Evolutionary conservation across 2,329 filamentous ascomycete genomes (phyloP).

Genomic region (Aspergillus fumigatiaffinis): DNA sequence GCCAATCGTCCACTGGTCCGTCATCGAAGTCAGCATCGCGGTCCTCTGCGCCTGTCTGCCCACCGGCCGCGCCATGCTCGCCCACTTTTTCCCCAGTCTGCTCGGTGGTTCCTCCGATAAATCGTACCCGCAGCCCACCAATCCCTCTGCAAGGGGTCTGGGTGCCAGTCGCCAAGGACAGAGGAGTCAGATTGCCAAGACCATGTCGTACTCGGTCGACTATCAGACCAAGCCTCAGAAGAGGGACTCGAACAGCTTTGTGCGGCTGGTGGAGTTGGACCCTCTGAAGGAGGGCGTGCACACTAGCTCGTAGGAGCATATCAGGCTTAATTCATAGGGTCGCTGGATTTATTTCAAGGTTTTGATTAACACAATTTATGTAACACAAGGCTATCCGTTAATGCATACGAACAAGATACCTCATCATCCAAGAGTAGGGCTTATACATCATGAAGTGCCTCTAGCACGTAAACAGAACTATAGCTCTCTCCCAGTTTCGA

Average conservation of each 20-base stretch:
- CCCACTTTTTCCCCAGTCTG: constrained; percentile 15
- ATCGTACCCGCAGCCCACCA: constrained; percentile 9
- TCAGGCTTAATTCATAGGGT: neutral
- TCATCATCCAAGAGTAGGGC: neutral
- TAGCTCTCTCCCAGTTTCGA: too few relatives aligned
- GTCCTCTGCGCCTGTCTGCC: constrained; percentile 25
- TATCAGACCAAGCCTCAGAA: constrained; percentile 12
- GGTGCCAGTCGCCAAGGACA: neutral
- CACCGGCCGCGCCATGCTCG: constrained; percentile 20
- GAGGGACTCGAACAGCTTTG: constrained; percentile 10
- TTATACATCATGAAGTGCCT: too few relatives aligned
- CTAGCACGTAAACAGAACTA: too few relatives aligned
- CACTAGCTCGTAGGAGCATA: neutral
- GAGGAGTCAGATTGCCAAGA: constrained; percentile 21
- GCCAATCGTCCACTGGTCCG: constrained; percentile 26
- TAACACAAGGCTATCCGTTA: too few relatives aligned
- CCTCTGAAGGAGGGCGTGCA: neutral
- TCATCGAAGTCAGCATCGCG: constrained; percentile 25
- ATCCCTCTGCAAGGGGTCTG: neutral
- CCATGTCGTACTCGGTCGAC: constrained; percentile 21
- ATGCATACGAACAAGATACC: neutral
- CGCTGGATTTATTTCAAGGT: neutral
- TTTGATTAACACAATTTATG: neutral
- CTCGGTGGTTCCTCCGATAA: constrained; percentile 8
- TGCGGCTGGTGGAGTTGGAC: constrained; percentile 11